A percentile compares a stretch with the other conserved stretches of the same genome.
These are phyloP conservation scores for Mycotypha africana DNA, from an alignment of 371 early-diverging fungal genomes.

Conservation along the genomic window DNA sequence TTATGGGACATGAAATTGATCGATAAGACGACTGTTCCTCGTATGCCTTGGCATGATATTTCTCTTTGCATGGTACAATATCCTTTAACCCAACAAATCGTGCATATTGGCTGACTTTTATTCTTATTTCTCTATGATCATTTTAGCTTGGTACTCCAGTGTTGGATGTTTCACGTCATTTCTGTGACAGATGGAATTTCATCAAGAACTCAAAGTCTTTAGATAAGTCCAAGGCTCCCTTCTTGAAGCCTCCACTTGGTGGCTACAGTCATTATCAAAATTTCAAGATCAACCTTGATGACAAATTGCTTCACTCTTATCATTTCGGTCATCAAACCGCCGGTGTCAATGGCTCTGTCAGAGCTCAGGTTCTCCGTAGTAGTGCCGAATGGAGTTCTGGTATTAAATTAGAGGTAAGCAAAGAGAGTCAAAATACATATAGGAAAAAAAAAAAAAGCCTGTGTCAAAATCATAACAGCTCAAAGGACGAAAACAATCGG, in stretches of 20 bases:
- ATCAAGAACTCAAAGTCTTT: constrained; percentile 54
- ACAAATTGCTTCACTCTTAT: constrained; percentile 13
- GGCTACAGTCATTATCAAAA: constrained; percentile 30
- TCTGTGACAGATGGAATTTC: constrained; percentile 92
- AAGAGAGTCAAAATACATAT: too few relatives aligned
- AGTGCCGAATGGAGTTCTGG: constrained; percentile 67
- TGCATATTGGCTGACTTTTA: too few relatives aligned
- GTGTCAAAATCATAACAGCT: too few relatives aligned
- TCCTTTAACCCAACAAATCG: too few relatives aligned
- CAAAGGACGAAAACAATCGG: too few relatives aligned
- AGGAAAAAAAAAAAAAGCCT: neutral
- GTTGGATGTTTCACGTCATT: constrained; percentile 84
- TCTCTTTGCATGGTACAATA: constrained; percentile 65
- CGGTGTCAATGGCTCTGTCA: constrained; percentile 44
- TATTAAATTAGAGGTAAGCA: constrained; percentile 48
- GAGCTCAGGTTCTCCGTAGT: constrained; percentile 68
- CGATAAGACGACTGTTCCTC: constrained; percentile 60
- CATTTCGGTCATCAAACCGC: constrained; percentile 27
- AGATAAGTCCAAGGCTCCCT: constrained; percentile 30
- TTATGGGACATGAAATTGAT: constrained; percentile 57
- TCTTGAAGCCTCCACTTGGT: constrained; percentile 44
- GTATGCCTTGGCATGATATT: constrained; percentile 98
- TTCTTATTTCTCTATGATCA: neutral
- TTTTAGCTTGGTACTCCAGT: constrained; percentile 69
- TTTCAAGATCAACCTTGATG: constrained; percentile 21